Conservation (phyloP, 1,284 basidiomycete genomes). For the Ganoderma sinense region DNA sequence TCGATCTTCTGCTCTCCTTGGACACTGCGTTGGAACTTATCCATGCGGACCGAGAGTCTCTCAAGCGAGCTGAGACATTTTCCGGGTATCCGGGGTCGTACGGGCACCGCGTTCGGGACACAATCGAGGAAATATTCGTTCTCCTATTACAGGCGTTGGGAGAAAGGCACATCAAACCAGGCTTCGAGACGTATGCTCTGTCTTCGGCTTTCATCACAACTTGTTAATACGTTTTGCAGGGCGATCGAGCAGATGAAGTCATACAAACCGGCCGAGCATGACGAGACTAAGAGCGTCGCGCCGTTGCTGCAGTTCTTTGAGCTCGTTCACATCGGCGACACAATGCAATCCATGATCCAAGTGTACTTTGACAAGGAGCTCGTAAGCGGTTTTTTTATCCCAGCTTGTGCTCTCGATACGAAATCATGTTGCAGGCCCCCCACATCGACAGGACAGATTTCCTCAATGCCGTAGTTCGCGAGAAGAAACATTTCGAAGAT, state of each 20-base stretch:
- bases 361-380: constrained; percentile 98
- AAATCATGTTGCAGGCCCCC: constrained; percentile 57
- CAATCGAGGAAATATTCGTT: constrained; percentile 93
- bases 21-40: constrained; percentile 93
- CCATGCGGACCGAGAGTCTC: constrained; percentile 88
- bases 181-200: constrained; percentile 76
- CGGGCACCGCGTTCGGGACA: constrained; percentile 83
- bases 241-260: constrained; percentile 86
- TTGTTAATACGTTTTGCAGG: constrained; percentile 45
- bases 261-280: constrained; percentile 89
- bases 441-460: constrained; percentile 95
- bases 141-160: constrained; percentile 82
- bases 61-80: constrained; percentile 94
- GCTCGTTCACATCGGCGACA: constrained; percentile 96
- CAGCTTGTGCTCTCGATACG: not conserved
- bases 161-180: constrained; percentile 85
- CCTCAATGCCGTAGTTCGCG: constrained; percentile 90
- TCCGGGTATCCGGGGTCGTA: constrained; percentile 84
- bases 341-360: constrained; percentile 96
- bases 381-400: constrained; percentile 47
- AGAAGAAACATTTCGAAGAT: constrained; percentile 97
- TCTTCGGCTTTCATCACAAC: not conserved
- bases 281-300: constrained; percentile 81
- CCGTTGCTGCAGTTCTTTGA: constrained; percentile 98
- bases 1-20: constrained; percentile 91